phyloP scores from a whole-genome alignment of 2,329 filamentous ascomycete species.

The Fusarium proliferatum region DNA sequence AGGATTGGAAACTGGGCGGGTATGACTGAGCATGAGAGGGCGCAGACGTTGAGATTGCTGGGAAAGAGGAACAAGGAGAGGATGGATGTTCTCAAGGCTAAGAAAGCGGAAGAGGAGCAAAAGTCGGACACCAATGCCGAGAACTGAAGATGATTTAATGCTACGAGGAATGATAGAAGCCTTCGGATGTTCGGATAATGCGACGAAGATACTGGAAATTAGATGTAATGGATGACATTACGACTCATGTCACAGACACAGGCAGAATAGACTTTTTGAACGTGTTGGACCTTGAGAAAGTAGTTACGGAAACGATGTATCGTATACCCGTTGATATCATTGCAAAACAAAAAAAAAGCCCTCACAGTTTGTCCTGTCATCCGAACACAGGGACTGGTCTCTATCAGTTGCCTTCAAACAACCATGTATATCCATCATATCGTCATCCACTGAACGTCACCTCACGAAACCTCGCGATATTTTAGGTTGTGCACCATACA shows the following conservation, averaged over 20 bases:
- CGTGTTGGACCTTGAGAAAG: conserved; percentile 32
- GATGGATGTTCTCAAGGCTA: conserved; percentile 60
- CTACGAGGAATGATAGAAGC: not conserved
- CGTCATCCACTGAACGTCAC: conserved; percentile 14
- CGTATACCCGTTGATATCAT: conserved; percentile 47
- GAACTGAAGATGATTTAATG: not conserved
- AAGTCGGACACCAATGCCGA: not conserved
- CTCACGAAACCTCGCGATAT: conserved; percentile 24
- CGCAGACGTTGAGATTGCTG: conserved; percentile 74
- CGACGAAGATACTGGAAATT: not conserved
- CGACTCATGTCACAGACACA: not conserved
- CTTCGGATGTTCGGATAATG: not conserved
- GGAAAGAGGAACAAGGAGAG: conserved; percentile 75
- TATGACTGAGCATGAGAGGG: conserved; percentile 75
- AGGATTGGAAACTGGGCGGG: conserved; percentile 78
- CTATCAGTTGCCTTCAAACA: conserved; percentile 35
- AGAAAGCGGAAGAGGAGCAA: conserved; percentile 26
- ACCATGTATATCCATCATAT: conserved; percentile 27
- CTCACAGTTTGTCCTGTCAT: conserved; percentile 23
- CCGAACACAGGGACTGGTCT: conserved; percentile 25
- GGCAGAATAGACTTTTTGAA: not conserved
- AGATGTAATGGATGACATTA: not conserved
- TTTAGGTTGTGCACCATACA: conserved; percentile 28
- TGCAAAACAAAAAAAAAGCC: conserved; percentile 34
- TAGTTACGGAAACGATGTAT: conserved; percentile 40